Base-by-base conservation (phyloP, 2,329 filamentous ascomycete species). In the Colletotrichum siamense region DNA sequence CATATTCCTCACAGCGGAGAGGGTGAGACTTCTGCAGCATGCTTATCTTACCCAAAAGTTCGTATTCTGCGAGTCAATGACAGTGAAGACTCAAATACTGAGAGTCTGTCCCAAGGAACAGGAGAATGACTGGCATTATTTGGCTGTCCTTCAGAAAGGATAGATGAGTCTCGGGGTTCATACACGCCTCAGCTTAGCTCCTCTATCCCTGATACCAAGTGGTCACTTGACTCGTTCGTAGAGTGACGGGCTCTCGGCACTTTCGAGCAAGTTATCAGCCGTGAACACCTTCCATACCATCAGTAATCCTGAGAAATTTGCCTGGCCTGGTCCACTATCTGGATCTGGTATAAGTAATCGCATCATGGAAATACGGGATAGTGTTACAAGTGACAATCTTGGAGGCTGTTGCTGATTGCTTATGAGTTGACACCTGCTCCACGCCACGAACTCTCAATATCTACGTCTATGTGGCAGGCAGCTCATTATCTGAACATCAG, bases 161-260 rank as follows among this genome's bases (percentile, higher is more conserved):
- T 12, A 6, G 18, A 7, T 4, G 1, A 49, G 18, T n/a, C 18
- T 49, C 10, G 2, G 18, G 5, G 2, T 9, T 49, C 12, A 49
- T 1, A n/a, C 3, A 12, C 3, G 1, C 9, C 9, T 49, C 39
- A 12, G 0, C 39, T n/a, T 0, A 7, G 39, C 9, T 49, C 18
- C 39, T n/a, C 5, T 13, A 6, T 34, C 6, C 5, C 32, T 34
- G 2, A n/a, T n/a, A n/a, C n/a, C n/a, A 34, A 34, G 12, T 6
- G 32, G 13, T 1, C 13, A 3, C 32, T 34, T 34, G 32, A 34
- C 13, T 34, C 0, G 32, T 39, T 39, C 36, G 4, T 5, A 5
- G 16, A 39, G 4, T 18, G 36, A 39, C 16, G 36, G 36, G 16
- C 36, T 39, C 36, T 39, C 15, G 8, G 16, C 0, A 5, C 15